Evolutionary conservation across 1,284 basidiomycete genomes (phyloP), one percentile per base, ranked within the genome.

Genomic region (Xanthoconium separans): DNA sequence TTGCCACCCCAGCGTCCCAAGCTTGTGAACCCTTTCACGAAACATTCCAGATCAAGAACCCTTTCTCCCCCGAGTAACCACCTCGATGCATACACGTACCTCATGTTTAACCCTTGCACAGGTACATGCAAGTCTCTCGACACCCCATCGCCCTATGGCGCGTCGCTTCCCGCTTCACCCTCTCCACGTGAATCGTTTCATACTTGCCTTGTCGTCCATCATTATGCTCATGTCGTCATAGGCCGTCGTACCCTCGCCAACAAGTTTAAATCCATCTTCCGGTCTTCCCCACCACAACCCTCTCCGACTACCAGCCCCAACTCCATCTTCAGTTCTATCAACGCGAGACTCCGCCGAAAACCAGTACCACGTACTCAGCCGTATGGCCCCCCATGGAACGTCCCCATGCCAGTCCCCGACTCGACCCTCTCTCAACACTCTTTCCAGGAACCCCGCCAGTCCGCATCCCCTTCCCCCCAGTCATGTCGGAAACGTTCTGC

Each of bases 341-440:
- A 16, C 4, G 22, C 45, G 8, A 64, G 51, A 46, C 33, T 55
- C 22, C 61, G 64, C 24, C 50, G 51, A 48, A 66, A 63, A 46
- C 55, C 55, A 4, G 51, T 50, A 4, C 34, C 64, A 15, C 74
- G 76, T 18, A 77, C 75, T 9, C 74, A 78, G 41, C 76, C 76
- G 6, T 77, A 77, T 44, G 71, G 71, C 6, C 65, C 72, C 11
- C 76, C 76, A 3, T 75, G 75, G 61, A 75, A 70, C 51, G 74
- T 70, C 9, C 57, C 62, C 1, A 71, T 70, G 66, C 75, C 75
- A 16, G 18, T 64, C 46, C 44, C 36, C 18, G 58, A 60, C 13
- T 36, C 10, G 9, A 7, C 13, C 34, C 42, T 44, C 36, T 36
- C 56, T 46, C 62, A 27, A 39, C 54, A 54, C 29, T 48, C 52